Percentiles rank a stretch among this genome's conserved stretches.
Evolutionary conservation across 2,329 filamentous ascomycete species (phyloP).

Genomic region (Cladobotryum protrusum): DNA sequence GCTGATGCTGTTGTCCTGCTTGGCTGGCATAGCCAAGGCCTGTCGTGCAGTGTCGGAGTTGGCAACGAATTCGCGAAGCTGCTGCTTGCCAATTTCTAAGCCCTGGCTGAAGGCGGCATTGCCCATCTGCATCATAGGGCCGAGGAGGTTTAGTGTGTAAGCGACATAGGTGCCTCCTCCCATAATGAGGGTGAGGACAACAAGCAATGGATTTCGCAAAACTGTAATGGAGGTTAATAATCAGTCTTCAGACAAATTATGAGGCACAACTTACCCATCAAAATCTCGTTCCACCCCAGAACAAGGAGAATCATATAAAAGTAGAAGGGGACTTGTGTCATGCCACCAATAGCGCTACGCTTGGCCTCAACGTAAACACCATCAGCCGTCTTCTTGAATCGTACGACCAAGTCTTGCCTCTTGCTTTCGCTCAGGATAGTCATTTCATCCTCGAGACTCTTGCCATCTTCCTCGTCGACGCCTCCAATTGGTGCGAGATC

Average conservation of each 20-base stretch:
- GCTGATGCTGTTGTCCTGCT: conserved; percentile 44
- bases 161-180: conserved; percentile 78
- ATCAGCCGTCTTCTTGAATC: conserved; percentile 98
- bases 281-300: conserved; percentile 97
- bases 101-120: conserved; percentile 85
- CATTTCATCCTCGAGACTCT: conserved; percentile 94
- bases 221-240: conserved; percentile 46
- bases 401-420: conserved; percentile 80
- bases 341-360: conserved; percentile 88
- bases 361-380: conserved; percentile 98
- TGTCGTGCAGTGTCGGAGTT: conserved; percentile 78
- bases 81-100: conserved; percentile 84
- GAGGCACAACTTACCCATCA: conserved; percentile 63
- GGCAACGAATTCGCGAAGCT: conserved; percentile 83
- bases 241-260: not conserved
- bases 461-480: conserved; percentile 89
- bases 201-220: conserved; percentile 87
- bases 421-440: conserved; percentile 87
- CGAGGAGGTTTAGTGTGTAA: conserved; percentile 90
- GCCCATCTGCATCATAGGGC: conserved; percentile 91
- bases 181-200: conserved; percentile 76
- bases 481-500: conserved; percentile 85
- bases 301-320: conserved; percentile 87
- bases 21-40: conserved; percentile 69
- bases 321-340: conserved; percentile 89